Conservation (phyloP, 257 asterid genomes). For the Penstemon eatonii region DNA sequence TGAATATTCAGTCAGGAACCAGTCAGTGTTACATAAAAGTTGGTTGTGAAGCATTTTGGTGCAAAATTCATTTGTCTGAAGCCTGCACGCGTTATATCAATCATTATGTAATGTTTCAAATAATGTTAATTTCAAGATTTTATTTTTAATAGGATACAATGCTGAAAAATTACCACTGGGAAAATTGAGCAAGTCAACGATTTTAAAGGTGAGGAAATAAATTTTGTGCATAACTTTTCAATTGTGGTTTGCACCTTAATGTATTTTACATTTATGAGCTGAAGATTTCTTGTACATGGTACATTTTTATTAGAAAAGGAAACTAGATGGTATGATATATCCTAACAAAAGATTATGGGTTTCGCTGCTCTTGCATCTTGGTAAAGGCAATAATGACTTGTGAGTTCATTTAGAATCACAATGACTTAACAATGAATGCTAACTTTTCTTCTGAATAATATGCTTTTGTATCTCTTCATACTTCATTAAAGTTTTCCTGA, state of each 20-base stretch:
- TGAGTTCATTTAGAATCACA: slow-evolving; percentile 10
- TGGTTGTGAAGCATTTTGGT: slow-evolving; percentile 13
- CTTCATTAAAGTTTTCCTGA: slow-evolving; percentile 10
- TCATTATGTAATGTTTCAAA: slow-evolving; percentile 1
- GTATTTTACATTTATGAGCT: slow-evolving; percentile 8
- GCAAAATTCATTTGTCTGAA: slow-evolving; percentile 13
- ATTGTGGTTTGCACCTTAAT: slow-evolving; percentile 12
- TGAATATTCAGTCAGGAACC: slow-evolving; percentile 9
- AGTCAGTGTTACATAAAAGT: slow-evolving; percentile 13
- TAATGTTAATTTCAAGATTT: slow-evolving; percentile 20
- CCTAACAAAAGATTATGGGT: slow-evolving; percentile 4
- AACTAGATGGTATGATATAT: neutral
- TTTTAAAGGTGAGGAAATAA: slow-evolving; percentile 61
- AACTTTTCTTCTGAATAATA: slow-evolving; percentile 19
- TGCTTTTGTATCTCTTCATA: neutral
- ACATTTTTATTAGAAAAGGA: slow-evolving; percentile 2
- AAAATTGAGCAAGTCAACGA: slow-evolving; percentile 88
- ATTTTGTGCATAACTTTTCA: slow-evolving; percentile 14
- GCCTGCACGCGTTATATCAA: neutral
- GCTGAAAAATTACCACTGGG: slow-evolving; percentile 95
- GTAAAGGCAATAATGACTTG: slow-evolving; percentile 11
- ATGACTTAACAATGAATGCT: neutral
- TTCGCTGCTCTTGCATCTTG: slow-evolving; percentile 18
- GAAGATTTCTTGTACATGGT: slow-evolving; percentile 9
- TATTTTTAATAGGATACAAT: slow-evolving; percentile 68